Evolutionary conservation across 345 rosid species (phyloP).

Genomic region (Hibiscus syriacus): DNA sequence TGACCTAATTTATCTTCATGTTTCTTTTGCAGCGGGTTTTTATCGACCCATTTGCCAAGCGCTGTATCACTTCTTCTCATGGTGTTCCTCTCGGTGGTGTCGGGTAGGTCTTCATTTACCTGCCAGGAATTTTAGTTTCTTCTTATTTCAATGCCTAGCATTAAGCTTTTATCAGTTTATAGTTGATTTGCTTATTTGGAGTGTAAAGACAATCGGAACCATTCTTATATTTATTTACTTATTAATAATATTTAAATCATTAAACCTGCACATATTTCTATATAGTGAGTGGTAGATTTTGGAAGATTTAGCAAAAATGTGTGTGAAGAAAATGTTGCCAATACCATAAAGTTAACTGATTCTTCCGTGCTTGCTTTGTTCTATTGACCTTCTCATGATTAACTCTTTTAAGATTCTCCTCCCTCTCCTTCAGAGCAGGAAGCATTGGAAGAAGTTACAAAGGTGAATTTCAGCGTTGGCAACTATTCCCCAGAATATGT

Average conservation of each 20-base stretch:
- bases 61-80: constrained; percentile 44
- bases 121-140: background rate
- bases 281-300: background rate
- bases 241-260: background rate
- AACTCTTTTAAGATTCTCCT: background rate
- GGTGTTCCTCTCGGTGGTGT: constrained; percentile 85
- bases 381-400: background rate
- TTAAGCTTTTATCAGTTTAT: background rate
- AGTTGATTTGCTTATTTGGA: background rate
- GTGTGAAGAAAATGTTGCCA: background rate
- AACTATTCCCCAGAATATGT: constrained; percentile 62
- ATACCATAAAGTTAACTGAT: background rate
- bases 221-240: background rate
- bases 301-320: background rate
- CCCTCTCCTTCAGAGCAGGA: constrained; percentile 41
- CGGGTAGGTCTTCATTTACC: constrained; percentile 45
- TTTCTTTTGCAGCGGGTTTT: constrained; percentile 35
- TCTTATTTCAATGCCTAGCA: background rate
- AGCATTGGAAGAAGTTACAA: constrained; percentile 86
- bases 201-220: background rate
- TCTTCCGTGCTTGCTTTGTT: background rate
- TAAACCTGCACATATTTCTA: background rate
- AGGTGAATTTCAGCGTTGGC: constrained; percentile 90
- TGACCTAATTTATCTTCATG: background rate
- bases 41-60: constrained; percentile 62